Conservation (phyloP, 495 filamentous ascomycete genomes). For the Clohesyomyces aquaticus region DNA sequence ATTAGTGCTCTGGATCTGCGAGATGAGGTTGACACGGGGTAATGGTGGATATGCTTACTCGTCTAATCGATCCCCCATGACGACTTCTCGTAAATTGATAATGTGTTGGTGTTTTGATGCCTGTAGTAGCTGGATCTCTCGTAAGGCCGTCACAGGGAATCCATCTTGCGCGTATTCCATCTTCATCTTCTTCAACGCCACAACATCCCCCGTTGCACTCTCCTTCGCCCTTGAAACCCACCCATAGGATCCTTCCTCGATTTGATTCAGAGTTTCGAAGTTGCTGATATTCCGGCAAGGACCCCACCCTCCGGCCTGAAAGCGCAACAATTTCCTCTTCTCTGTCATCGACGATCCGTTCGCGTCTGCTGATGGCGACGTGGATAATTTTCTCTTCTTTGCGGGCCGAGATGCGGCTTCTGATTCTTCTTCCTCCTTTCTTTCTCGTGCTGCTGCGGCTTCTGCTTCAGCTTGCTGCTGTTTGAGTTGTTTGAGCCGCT, state of each 20-base stretch:
- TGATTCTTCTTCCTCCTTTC: conserved; percentile 43
- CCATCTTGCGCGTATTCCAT: conserved; percentile 82
- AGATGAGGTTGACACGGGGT: conserved; percentile 22
- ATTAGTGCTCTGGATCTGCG: conserved; percentile 1
- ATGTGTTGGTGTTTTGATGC: conserved; percentile 72
- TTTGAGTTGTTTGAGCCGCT: conserved; percentile 81
- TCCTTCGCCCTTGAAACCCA: conserved; percentile 89
- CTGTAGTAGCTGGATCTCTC: conserved; percentile 80
- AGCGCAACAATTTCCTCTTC: conserved; percentile 64
- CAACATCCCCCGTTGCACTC: conserved; percentile 77
- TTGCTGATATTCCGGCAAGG: conserved; percentile 82
- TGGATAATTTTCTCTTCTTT: conserved; percentile 61
- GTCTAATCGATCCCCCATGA: conserved; percentile 77
- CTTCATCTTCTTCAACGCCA: conserved; percentile 94
- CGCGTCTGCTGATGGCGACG: neutral
- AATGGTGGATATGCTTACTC: too few species aligned
- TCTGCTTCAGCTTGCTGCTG: conserved; percentile 75
- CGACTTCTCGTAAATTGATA: conserved; percentile 80
- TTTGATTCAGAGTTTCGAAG: conserved; percentile 91
- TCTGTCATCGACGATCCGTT: conserved; percentile 16
- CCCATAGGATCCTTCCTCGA: conserved; percentile 96
- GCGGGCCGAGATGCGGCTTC: conserved; percentile 54
- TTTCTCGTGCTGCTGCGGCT: conserved; percentile 48
- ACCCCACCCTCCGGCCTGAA: conserved; percentile 69
- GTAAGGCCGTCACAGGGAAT: conserved; percentile 87